Base-by-base conservation (phyloP, 371 early-diverging fungal genomes). In the Syncephalastrum contaminatum region DNA sequence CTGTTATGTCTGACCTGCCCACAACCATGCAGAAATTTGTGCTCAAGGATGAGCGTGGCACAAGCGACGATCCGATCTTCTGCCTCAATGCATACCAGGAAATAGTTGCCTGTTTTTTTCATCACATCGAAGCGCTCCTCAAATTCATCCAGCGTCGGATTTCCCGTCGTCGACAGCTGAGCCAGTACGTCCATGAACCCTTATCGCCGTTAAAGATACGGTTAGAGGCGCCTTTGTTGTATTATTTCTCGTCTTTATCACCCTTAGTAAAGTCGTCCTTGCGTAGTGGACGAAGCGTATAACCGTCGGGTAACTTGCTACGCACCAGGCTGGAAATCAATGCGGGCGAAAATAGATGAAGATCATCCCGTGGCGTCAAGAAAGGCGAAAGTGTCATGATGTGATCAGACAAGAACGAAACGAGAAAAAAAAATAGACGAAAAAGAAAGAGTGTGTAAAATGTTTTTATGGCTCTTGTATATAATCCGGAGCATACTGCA, bases 1-100 rank as follows among this genome's bases (percentile, higher is more conserved):
- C 6, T 19, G 16, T 7, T 45, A 66, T 64, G 20, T 41, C 77
- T 78, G 61, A 95, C 94, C 63, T 85, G 72, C 4, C 93, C 95
- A 60, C 88, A 88, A 24, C 72, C 69, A 53, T 92, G 86, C 18
- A 96, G 79, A 54, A 97, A 95, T 80, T 99, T 99, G 59, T 90
- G 84, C 70, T 99, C 99, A 20, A 93, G 84, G 14, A 98, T 62
- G 54, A 98, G 67, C 12, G 97, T 94, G n/a, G 96, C 98, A 36
- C 92, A 86, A 2, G 91, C 97, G 16, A 93, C 89, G 44, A 97
- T 84, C 22, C 68, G 58, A 19, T 43, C 58, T 2, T 75, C 59
- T 6, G 82, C 71, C 51, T 93, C 90, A 52, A 95, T 88, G 4
- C 95, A 93, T 25, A 89, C 72, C 14, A 87, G 73, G 56, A 77